Conservation (phyloP, 169 alveolate genomes). For the Cryptosporidium parvum region DNA sequence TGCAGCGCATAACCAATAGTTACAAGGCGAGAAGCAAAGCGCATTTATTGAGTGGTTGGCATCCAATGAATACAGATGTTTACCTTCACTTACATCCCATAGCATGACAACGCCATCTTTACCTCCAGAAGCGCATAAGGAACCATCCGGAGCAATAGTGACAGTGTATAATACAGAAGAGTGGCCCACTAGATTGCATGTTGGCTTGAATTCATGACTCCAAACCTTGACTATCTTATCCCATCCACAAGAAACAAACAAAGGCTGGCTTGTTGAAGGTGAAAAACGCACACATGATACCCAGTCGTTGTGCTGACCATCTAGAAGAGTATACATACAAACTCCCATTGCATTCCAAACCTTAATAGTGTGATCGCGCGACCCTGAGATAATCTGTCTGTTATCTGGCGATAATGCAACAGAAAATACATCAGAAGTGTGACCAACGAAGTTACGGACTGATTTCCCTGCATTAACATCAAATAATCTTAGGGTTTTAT, state of each 20-base stretch:
- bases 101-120: slow-evolving; percentile 95
- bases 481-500: slow-evolving; percentile 92
- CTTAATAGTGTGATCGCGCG: slow-evolving; percentile 96
- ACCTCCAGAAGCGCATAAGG: slow-evolving; percentile 99
- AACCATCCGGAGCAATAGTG: slow-evolving; percentile 96
- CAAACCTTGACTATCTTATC: slow-evolving; percentile 94
- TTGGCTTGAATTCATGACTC: slow-evolving; percentile 90
- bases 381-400: slow-evolving; percentile 98
- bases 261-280: slow-evolving; percentile 94
- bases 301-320: slow-evolving; percentile 97
- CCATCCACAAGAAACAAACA: slow-evolving; percentile 98
- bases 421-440: slow-evolving; percentile 93
- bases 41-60: slow-evolving; percentile 94
- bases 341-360: slow-evolving; percentile 98
- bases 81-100: slow-evolving; percentile 96
- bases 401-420: slow-evolving; percentile 98
- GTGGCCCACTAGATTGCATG: slow-evolving; percentile 95
- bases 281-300: slow-evolving; percentile 97
- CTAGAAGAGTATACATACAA: slow-evolving; percentile 95
- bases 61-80: slow-evolving; percentile 92
- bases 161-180: slow-evolving; percentile 94
- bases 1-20: slow-evolving; percentile 96
- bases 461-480: slow-evolving; percentile 92
- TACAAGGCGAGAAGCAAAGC: slow-evolving; percentile 94
- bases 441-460: slow-evolving; percentile 93